Percentiles rank a stretch among this genome's conserved stretches.
Conservation (phyloP, 2,329 filamentous ascomycete genomes). For the Pezicula neosporulosa region DNA sequence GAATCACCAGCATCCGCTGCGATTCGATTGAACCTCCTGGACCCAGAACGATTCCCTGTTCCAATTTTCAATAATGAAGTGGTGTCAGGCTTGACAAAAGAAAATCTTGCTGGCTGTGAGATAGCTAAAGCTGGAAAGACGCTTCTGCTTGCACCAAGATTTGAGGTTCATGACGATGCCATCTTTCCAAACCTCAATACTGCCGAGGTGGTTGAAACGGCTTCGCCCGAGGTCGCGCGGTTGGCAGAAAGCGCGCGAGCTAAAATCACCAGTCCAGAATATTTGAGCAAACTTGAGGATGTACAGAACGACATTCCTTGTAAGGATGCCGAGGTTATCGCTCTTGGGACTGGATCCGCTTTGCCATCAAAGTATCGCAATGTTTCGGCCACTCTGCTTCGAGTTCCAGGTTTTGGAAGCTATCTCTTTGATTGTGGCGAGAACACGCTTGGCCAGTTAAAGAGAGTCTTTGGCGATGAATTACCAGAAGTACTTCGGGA, state of each 20-base stretch:
- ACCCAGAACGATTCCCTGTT: constrained; percentile 68
- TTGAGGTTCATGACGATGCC: constrained; percentile 37
- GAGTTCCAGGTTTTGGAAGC: constrained; percentile 80
- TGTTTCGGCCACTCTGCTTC: constrained; percentile 82
- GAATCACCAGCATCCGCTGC: constrained; percentile 63
- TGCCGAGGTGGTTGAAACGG: constrained; percentile 35
- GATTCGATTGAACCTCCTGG: constrained; percentile 68
- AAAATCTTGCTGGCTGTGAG: constrained; percentile 9
- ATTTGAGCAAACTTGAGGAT: constrained; percentile 46
- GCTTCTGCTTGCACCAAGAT: constrained; percentile 23
- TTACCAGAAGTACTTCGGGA: constrained; percentile 71
- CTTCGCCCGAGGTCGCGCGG: constrained; percentile 40
- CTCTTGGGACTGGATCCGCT: constrained; percentile 88
- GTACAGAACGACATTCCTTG: constrained; percentile 65
- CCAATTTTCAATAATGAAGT: constrained; percentile 58
- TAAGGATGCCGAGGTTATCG: constrained; percentile 76
- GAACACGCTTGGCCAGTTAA: constrained; percentile 84
- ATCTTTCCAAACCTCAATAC: constrained; percentile 48
- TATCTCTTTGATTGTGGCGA: constrained; percentile 92
- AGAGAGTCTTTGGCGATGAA: constrained; percentile 67
- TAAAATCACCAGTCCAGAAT: constrained; percentile 36
- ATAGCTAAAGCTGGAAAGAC: constrained; percentile 18
- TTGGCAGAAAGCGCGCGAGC: constrained; percentile 48
- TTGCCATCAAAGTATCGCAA: constrained; percentile 92
- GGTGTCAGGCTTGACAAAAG: constrained; percentile 1